Evolutionary conservation across 306 rosid genomes (phyloP).

Genomic region (Nissolia schottii): DNA sequence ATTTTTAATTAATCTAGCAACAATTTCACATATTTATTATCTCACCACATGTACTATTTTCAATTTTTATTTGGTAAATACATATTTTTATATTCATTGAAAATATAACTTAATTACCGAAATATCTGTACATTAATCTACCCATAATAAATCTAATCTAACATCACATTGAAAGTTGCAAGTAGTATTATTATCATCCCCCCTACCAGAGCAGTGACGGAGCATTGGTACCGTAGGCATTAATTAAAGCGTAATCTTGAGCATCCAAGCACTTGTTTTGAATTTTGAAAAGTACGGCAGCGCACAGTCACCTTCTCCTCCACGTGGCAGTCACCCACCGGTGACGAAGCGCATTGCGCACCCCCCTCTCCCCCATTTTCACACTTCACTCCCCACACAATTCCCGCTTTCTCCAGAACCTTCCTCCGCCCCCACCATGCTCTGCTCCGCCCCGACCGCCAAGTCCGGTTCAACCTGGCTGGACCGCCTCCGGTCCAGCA

Average conservation of each 20-base stretch:
- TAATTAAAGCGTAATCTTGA: too few species aligned
- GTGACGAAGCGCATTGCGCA: constrained; percentile 4
- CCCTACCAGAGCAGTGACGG: too few species aligned
- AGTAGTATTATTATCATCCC: too few species aligned
- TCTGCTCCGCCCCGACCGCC: constrained; percentile 54
- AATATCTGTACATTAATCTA: too few species aligned
- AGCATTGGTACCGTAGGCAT: not conserved
- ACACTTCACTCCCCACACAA: not conserved
- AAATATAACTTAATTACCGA: too few species aligned
- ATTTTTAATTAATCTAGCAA: too few species aligned
- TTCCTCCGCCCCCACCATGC: constrained; percentile 38
- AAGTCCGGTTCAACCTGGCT: constrained; percentile 78
- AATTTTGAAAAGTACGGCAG: constrained; percentile 20
- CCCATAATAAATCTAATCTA: too few species aligned
- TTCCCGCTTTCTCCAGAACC: not conserved
- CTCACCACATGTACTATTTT: too few species aligned
- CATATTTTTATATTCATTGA: too few species aligned
- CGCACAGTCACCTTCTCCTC: not conserved
- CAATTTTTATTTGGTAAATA: too few species aligned
- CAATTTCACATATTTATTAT: too few species aligned
- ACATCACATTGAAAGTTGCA: too few species aligned
- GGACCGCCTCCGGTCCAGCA: constrained; percentile 84
- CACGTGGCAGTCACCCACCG: constrained; percentile 31
- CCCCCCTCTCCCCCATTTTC: not conserved
- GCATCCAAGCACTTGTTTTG: constrained; percentile 4